phyloP scores from a whole-genome alignment of 2,329 filamentous ascomycete genomes.

The Phaeoacremonium minimum region DNA sequence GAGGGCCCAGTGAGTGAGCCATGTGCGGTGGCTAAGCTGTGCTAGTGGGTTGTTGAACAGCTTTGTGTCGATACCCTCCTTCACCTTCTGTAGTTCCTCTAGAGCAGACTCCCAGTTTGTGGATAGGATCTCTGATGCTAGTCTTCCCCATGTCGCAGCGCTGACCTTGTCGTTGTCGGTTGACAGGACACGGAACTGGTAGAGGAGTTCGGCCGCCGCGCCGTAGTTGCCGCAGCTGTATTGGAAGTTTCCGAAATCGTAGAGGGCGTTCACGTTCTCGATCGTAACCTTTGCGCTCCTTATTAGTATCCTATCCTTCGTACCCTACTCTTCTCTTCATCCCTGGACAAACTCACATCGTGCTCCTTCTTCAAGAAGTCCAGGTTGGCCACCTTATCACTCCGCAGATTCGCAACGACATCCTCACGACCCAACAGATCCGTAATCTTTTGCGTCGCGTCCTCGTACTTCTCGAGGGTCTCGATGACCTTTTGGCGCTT shows the following conservation, averaged over 20 bases:
- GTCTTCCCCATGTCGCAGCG: slow-evolving; percentile 94
- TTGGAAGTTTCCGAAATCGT: slow-evolving; percentile 94
- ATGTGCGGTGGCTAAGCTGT: slow-evolving; percentile 93
- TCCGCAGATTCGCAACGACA: slow-evolving; percentile 84
- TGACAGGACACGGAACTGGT: slow-evolving; percentile 95
- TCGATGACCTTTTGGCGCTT: slow-evolving; percentile 87
- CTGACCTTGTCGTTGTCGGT: slow-evolving; percentile 98
- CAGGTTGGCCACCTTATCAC: slow-evolving; percentile 98
- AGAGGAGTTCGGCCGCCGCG: slow-evolving; percentile 85
- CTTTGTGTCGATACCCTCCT: slow-evolving; percentile 88
- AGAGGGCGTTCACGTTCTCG: slow-evolving; percentile 94
- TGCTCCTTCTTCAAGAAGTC: slow-evolving; percentile 96
- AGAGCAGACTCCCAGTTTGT: slow-evolving; percentile 93
- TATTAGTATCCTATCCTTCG: background rate
- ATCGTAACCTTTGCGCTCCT: slow-evolving; percentile 61
- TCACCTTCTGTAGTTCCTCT: slow-evolving; percentile 86
- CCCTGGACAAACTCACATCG: slow-evolving; percentile 52
- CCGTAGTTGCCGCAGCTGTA: slow-evolving; percentile 96
- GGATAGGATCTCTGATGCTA: slow-evolving; percentile 91
- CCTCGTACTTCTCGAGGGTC: slow-evolving; percentile 76
- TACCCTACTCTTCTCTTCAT: background rate
- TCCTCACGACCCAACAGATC: slow-evolving; percentile 83
- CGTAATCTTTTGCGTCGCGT: slow-evolving; percentile 84
- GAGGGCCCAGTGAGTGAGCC: slow-evolving; percentile 96
- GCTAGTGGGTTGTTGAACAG: slow-evolving; percentile 95